Percentiles rank a stretch among this genome's conserved stretches.
phyloP scores from a whole-genome alignment of 1,284 basidiomycete species.

The Tilletia horrida region DNA sequence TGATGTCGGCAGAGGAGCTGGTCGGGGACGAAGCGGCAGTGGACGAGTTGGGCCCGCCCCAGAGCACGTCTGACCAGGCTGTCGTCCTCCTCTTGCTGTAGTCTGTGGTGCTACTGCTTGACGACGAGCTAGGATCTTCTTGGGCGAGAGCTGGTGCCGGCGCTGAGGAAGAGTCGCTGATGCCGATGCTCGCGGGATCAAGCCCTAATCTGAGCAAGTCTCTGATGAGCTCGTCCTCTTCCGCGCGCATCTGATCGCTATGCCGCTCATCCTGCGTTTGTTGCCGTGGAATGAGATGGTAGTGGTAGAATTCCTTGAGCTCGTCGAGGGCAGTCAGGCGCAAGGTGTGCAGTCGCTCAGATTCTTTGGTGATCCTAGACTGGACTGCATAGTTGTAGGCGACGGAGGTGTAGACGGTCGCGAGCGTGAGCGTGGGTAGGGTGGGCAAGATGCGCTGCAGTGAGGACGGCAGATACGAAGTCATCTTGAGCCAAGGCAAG shows the following conservation, averaged over 20 bases:
- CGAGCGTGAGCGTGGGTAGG: neutral
- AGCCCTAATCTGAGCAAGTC: neutral
- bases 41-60: conserved; percentile 9
- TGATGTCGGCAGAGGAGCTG: no score
- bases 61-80: conserved; percentile 12
- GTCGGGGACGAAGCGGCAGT: no score
- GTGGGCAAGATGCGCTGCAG: neutral
- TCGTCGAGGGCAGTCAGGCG: neutral
- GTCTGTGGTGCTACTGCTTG: neutral
- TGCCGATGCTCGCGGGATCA: neutral
- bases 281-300: neutral
- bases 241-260: neutral
- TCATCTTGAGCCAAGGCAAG: neutral
- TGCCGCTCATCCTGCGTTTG: neutral
- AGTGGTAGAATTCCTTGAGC: neutral
- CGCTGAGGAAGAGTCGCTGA: neutral
- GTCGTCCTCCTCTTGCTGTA: neutral
- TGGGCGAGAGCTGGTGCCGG: neutral
- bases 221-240: conserved; percentile 1
- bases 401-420: conserved; percentile 9
- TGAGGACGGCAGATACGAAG: neutral
- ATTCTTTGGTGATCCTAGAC: neutral
- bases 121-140: neutral
- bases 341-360: neutral
- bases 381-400: conserved; percentile 14